Conservation (phyloP, 164 flowering plant genomes). For the Piper betle region DNA sequence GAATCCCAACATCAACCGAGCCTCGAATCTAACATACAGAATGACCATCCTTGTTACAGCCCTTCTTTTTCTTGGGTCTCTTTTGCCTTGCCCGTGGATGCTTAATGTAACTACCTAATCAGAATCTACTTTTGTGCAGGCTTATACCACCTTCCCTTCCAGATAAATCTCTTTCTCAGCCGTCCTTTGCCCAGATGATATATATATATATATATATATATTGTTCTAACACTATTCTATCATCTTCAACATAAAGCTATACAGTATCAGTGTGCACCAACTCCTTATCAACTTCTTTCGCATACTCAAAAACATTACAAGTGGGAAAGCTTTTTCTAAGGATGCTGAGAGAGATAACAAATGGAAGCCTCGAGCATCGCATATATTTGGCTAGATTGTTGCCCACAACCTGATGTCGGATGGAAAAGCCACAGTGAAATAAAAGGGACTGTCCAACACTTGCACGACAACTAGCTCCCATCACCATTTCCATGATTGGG, state of each 20-base stretch:
- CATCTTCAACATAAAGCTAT: no score
- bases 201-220: no score
- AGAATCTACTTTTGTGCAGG: background rate
- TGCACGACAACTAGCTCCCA: slow-evolving; percentile 2
- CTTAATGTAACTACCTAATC: background rate
- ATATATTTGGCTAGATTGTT: slow-evolving; percentile 12
- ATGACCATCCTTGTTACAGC: background rate
- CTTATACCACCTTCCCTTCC: no score
- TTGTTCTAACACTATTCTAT: no score
- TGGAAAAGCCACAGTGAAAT: slow-evolving; percentile 1
- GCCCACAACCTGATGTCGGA: slow-evolving; percentile 33
- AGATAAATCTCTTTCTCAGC: no score
- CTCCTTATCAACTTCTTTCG: background rate
- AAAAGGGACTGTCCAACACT: background rate
- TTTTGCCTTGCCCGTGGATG: background rate
- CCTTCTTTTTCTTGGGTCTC: slow-evolving; percentile 2
- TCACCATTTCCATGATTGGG: slow-evolving; percentile 3
- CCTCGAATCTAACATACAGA: slow-evolving; percentile 1
- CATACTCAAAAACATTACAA: background rate
- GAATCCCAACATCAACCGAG: background rate
- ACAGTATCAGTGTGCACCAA: no score
- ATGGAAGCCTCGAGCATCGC: slow-evolving; percentile 30
- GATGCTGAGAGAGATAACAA: slow-evolving; percentile 4
- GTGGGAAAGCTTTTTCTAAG: background rate
- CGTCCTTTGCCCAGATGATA: no score